A percentile compares a stretch with the other conserved stretches of the same genome.
Conservation (phyloP, 1,284 basidiomycete species). For the Xanthoconium separans region DNA sequence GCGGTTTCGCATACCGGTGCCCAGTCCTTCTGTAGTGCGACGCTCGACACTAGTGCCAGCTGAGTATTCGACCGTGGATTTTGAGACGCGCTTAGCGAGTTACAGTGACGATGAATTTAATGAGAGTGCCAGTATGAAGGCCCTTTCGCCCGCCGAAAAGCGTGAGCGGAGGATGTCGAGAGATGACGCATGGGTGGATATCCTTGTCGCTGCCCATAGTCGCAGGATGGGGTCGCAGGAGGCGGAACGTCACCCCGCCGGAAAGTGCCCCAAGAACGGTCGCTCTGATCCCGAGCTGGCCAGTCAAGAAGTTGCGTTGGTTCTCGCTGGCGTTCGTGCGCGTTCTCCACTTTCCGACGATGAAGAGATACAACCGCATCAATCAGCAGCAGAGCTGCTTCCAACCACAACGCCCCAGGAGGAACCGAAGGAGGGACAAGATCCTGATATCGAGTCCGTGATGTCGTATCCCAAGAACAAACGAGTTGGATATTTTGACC, state of each 20-base stretch:
- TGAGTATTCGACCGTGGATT: constrained; percentile 73
- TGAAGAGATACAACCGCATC: constrained; percentile 18
- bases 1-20: constrained; percentile 57
- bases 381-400: constrained; percentile 7
- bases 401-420: constrained; percentile 16
- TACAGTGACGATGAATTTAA: constrained; percentile 61
- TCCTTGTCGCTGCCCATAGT: constrained; percentile 67
- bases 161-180: constrained; percentile 56
- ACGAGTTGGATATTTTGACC: constrained; percentile 67
- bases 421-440: constrained; percentile 35
- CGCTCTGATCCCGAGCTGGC: constrained; percentile 67
- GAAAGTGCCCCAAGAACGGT: constrained; percentile 36
- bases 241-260: constrained; percentile 38
- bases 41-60: constrained; percentile 56
- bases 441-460: constrained; percentile 35
- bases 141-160: constrained; percentile 37
- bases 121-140: constrained; percentile 27
- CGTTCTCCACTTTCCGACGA: constrained; percentile 50
- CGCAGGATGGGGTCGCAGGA: constrained; percentile 64
- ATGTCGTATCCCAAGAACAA: constrained; percentile 37
- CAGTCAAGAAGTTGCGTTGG: constrained; percentile 69
- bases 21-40: constrained; percentile 47
- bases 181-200: constrained; percentile 81
- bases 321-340: constrained; percentile 61
- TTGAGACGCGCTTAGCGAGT: constrained; percentile 68